Conservation (phyloP, 2,329 filamentous ascomycete genomes). For the Penicillium occitanis region DNA sequence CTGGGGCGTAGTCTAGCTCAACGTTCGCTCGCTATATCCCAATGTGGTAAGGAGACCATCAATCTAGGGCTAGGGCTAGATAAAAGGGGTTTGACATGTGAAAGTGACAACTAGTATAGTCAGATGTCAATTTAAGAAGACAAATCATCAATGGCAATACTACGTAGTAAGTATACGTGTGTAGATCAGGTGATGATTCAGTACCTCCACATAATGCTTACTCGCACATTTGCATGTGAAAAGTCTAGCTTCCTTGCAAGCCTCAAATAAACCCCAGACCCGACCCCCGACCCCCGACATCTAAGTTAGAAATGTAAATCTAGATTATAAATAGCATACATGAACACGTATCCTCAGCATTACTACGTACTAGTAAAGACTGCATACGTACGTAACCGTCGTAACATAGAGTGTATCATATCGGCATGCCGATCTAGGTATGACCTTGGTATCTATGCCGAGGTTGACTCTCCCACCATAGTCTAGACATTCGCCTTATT, state of each 20-base stretch:
- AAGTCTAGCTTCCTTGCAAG: not conserved
- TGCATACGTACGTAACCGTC: not conserved
- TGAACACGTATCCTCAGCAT: not conserved
- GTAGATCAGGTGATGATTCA: not conserved
- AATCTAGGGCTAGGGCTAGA: not conserved
- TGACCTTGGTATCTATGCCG: not conserved
- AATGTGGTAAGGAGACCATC: not conserved
- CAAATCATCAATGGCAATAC: not conserved
- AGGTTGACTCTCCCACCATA: not conserved
- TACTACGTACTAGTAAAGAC: not conserved
- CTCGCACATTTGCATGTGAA: not conserved
- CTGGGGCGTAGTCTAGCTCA: not conserved
- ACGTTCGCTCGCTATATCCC: not conserved
- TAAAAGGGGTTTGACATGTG: not conserved
- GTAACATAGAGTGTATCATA: not conserved
- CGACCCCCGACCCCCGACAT: not conserved
- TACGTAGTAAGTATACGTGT: not conserved
- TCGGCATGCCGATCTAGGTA: conserved; percentile 6
- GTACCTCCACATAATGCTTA: not conserved
- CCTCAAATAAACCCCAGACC: not conserved
- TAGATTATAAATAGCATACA: not conserved
- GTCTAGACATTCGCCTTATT: not conserved
- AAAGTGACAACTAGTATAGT: not conserved
- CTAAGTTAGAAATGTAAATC: not conserved
- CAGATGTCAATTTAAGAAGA: not conserved